Percentiles rank a stretch among this genome's conserved stretches.
Conservation (phyloP, 2,329 filamentous ascomycete species). For the Parastagonospora nodorum region DNA sequence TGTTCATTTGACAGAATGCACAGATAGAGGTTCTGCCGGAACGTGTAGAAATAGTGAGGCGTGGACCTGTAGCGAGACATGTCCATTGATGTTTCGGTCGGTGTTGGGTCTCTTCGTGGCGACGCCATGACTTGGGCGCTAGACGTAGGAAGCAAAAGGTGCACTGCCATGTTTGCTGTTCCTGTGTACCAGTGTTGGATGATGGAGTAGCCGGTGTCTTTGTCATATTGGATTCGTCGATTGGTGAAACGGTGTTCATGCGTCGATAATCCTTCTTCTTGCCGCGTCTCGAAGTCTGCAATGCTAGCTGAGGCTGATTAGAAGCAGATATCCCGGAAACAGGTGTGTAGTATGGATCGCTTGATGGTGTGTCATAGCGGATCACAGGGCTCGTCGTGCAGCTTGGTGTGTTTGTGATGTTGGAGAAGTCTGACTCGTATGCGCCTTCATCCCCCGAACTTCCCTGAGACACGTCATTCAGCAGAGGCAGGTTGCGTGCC, state of each 20-base stretch:
- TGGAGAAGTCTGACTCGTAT: slow-evolving; percentile 17
- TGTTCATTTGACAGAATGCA: slow-evolving; percentile 34
- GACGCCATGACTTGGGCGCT: slow-evolving; percentile 43
- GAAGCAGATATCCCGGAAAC: slow-evolving; percentile 7
- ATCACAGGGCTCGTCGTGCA: slow-evolving; percentile 8
- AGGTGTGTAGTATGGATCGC: slow-evolving; percentile 4
- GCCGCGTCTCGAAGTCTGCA: slow-evolving; percentile 30
- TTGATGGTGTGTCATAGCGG: slow-evolving; percentile 2
- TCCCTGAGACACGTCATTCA: slow-evolving; percentile 13
- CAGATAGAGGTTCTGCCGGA: slow-evolving; percentile 19
- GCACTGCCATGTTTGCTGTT: slow-evolving; percentile 40
- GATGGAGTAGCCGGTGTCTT: slow-evolving; percentile 4
- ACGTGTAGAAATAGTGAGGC: slow-evolving; percentile 15
- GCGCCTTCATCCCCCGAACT: slow-evolving; percentile 26
- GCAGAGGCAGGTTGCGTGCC: slow-evolving; percentile 27
- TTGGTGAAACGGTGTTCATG: slow-evolving; percentile 14
- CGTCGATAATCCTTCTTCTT: slow-evolving; percentile 45
- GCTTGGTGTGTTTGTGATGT: slow-evolving; percentile 11
- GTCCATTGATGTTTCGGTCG: slow-evolving; percentile 41
- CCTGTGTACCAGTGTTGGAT: background rate
- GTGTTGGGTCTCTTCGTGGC: slow-evolving; percentile 46
- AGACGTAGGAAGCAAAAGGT: slow-evolving; percentile 38
- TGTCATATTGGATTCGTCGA: slow-evolving; percentile 12
- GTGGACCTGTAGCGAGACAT: slow-evolving; percentile 36
- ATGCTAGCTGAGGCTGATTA: background rate